Conservation (phyloP, 2,329 filamentous ascomycete genomes). For the Metarhizium robertsii region DNA sequence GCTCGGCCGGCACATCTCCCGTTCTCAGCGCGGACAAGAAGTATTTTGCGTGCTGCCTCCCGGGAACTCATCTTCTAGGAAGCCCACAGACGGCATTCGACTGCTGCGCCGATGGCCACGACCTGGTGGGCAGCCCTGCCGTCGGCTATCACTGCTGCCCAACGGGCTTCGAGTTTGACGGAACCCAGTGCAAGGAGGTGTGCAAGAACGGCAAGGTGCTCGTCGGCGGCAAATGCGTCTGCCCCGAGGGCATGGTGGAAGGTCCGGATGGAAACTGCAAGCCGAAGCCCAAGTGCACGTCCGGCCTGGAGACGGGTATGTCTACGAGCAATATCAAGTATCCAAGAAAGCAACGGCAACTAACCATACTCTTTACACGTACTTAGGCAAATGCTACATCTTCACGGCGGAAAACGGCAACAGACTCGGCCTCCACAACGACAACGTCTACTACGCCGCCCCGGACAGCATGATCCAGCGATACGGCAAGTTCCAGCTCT, state of each 20-base stretch:
- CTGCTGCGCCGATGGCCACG: slow-evolving; percentile 12
- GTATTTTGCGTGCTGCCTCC: slow-evolving; percentile 8
- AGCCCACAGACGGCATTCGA: slow-evolving; percentile 10
- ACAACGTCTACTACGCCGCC: slow-evolving; percentile 8
- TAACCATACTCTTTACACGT: not conserved
- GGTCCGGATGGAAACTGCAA: not conserved
- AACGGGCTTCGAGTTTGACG: slow-evolving; percentile 7
- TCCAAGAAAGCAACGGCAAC: not conserved
- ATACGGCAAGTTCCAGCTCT: slow-evolving; percentile 12
- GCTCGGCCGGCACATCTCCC: slow-evolving; percentile 1
- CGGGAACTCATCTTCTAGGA: slow-evolving; percentile 7
- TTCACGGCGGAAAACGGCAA: slow-evolving; percentile 9
- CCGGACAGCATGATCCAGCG: slow-evolving; percentile 10
- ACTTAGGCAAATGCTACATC: slow-evolving; percentile 10
- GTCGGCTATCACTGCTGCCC: slow-evolving; percentile 11
- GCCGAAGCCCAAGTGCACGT: slow-evolving; percentile 2
- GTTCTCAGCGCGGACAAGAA: slow-evolving; percentile 8
- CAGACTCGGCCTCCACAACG: slow-evolving; percentile 6
- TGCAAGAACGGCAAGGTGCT: slow-evolving; percentile 10
- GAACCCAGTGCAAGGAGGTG: slow-evolving; percentile 7
- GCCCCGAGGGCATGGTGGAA: slow-evolving; percentile 4
- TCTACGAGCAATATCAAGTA: not conserved
- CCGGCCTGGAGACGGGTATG: slow-evolving; percentile 1
- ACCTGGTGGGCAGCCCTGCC: slow-evolving; percentile 5
- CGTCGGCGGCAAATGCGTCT: slow-evolving; percentile 9